Evolutionary conservation across 2,329 filamentous ascomycete genomes (phyloP).

Genomic region (Trichoderma aggressivum): DNA sequence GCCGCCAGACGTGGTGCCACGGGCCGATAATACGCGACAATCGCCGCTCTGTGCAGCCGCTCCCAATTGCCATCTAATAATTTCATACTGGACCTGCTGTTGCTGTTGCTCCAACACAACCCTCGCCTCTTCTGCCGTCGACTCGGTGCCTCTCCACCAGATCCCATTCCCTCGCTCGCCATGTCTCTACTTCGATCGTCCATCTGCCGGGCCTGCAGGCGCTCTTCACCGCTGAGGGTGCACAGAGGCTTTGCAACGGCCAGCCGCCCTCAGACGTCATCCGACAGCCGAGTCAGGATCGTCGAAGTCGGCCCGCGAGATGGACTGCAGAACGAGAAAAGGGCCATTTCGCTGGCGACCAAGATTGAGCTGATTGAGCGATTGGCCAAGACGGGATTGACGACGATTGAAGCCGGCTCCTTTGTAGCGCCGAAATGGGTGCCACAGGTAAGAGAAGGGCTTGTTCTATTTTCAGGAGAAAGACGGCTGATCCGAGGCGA

Average conservation of each 20-base stretch:
- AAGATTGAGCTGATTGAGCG: conserved; percentile 74
- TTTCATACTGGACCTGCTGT: background rate
- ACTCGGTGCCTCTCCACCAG: background rate
- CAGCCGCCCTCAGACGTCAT: conserved; percentile 26
- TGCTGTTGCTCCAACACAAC: background rate
- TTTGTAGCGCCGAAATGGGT: conserved; percentile 84
- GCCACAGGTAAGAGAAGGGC: conserved; percentile 58
- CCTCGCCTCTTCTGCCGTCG: background rate
- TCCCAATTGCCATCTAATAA: background rate
- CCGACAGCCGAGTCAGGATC: conserved; percentile 55
- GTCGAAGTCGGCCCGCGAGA: conserved; percentile 83
- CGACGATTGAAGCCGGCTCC: conserved; percentile 74
- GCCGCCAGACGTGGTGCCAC: conserved; percentile 10
- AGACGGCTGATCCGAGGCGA: conserved; percentile 17
- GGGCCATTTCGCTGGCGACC: conserved; percentile 63
- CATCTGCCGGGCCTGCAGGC: conserved; percentile 39
- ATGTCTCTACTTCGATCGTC: conserved; percentile 39
- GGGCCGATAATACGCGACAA: conserved; percentile 20
- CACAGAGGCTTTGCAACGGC: conserved; percentile 41
- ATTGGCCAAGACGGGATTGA: conserved; percentile 64
- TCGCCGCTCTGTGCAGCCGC: conserved; percentile 6
- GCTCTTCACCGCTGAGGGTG: conserved; percentile 29
- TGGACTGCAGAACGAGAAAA: conserved; percentile 83
- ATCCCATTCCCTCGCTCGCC: background rate
- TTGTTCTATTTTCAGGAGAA: background rate